Percentiles rank a stretch among this genome's conserved stretches.
Evolutionary conservation across 305 asterid genomes (phyloP).

Genomic region (Fraxinus greggii): DNA sequence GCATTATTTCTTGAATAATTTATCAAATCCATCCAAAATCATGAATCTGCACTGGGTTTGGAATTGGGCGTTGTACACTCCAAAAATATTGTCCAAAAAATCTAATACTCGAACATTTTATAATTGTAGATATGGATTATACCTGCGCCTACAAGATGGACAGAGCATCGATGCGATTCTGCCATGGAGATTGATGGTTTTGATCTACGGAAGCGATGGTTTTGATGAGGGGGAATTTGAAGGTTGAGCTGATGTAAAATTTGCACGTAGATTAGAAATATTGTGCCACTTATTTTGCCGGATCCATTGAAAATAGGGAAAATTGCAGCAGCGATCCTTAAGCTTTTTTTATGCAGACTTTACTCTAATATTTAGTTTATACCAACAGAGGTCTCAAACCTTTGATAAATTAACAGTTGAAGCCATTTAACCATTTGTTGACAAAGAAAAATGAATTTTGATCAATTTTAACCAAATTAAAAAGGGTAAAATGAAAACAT

Average conservation of each 20-base stretch:
- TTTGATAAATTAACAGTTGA: no score
- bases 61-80: not conserved
- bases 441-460: no score
- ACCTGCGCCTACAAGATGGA: slow-evolving; percentile 77
- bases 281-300: no score
- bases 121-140: slow-evolving; percentile 16
- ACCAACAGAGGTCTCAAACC: no score
- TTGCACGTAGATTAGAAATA: no score
- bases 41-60: slow-evolving; percentile 9
- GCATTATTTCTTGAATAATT: not conserved
- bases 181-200: slow-evolving; percentile 56
- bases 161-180: slow-evolving; percentile 48
- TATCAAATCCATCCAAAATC: not conserved
- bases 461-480: no score
- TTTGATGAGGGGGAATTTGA: slow-evolving; percentile 17
- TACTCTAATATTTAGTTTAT: no score
- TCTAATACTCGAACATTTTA: not conserved
- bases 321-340: no score
- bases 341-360: no score
- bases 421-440: no score
- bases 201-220: slow-evolving; percentile 19
- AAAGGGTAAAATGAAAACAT: no score
- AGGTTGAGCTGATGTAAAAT: slow-evolving; percentile 21
- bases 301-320: no score
- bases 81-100: not conserved